A percentile compares a stretch with the other conserved stretches of the same genome.
Conservation (phyloP, 78 protist species). For the Dictyostelium citrinum region DNA sequence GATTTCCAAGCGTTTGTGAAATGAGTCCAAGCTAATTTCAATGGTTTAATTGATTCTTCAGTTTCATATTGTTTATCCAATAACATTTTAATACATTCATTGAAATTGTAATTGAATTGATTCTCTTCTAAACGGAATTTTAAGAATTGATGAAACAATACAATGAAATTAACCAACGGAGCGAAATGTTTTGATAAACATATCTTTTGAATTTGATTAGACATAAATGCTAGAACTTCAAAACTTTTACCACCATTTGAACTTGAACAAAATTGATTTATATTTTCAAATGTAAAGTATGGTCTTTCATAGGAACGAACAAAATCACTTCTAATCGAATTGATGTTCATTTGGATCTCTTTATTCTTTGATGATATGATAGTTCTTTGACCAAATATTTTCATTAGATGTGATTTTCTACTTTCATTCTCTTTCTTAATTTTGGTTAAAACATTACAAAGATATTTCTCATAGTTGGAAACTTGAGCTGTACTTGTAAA, state of each 20-base stretch:
- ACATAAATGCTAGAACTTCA: background rate
- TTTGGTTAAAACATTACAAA: background rate
- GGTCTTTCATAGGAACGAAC: background rate
- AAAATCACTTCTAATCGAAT: background rate
- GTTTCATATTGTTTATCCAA: background rate
- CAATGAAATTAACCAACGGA: background rate
- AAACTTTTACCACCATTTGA: background rate
- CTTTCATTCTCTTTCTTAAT: background rate
- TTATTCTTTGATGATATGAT: background rate
- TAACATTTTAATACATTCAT: background rate
- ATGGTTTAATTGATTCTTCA: background rate
- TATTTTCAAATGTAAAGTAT: background rate
- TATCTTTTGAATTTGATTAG: constrained; percentile 28
- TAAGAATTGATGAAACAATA: background rate
- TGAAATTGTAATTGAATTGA: background rate
- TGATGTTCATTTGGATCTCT: background rate
- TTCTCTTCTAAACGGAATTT: background rate
- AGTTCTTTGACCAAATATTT: background rate
- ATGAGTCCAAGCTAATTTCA: background rate
- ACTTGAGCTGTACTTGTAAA: background rate
- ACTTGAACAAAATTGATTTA: background rate
- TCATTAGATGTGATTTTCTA: background rate
- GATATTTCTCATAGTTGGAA: constrained; percentile 8
- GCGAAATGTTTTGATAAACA: constrained; percentile 42
- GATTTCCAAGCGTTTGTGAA: background rate